These are phyloP conservation scores for Aspergillus hortae DNA, from an alignment of 2,329 filamentous ascomycete species.

Conservation along the genomic window DNA sequence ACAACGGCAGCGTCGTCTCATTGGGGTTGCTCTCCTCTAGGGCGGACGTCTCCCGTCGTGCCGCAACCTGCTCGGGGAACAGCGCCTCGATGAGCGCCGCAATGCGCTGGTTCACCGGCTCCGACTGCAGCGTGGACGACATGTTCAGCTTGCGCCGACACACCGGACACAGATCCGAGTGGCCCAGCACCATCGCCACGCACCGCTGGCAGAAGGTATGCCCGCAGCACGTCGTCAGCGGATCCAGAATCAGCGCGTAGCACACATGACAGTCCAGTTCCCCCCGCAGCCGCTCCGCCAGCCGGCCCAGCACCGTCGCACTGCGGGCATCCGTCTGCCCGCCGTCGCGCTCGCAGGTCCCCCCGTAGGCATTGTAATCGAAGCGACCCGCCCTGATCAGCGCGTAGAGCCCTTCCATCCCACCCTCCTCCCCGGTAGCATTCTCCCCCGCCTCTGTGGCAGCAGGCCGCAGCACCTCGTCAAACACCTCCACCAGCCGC, in stretches of 20 bases:
- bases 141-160: constrained; percentile 66
- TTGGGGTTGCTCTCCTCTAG: constrained; percentile 57
- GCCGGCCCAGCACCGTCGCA: constrained; percentile 46
- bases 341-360: constrained; percentile 39
- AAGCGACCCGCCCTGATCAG: constrained; percentile 62
- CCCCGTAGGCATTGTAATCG: constrained; percentile 50
- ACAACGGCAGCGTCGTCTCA: constrained; percentile 65
- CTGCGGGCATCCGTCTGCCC: constrained; percentile 41
- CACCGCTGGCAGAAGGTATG: constrained; percentile 87
- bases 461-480: constrained; percentile 24
- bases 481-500: constrained; percentile 64
- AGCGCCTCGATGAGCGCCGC: constrained; percentile 61
- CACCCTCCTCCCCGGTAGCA: constrained; percentile 20
- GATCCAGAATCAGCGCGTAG: constrained; percentile 75
- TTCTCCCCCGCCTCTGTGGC: neutral
- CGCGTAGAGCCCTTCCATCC: constrained; percentile 62
- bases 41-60: constrained; percentile 52
- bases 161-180: constrained; percentile 73
- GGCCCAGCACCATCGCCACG: constrained; percentile 70
- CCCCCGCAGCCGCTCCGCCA: constrained; percentile 60
- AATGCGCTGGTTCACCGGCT: constrained; percentile 62
- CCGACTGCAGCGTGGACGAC: constrained; percentile 46
- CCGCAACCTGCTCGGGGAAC: constrained; percentile 64
- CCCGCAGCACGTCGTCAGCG: constrained; percentile 78
- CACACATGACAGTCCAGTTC: constrained; percentile 89